Evolutionary conservation across 352 stramenopile genomes (phyloP).

Genomic region (Pythium guiyangense): DNA sequence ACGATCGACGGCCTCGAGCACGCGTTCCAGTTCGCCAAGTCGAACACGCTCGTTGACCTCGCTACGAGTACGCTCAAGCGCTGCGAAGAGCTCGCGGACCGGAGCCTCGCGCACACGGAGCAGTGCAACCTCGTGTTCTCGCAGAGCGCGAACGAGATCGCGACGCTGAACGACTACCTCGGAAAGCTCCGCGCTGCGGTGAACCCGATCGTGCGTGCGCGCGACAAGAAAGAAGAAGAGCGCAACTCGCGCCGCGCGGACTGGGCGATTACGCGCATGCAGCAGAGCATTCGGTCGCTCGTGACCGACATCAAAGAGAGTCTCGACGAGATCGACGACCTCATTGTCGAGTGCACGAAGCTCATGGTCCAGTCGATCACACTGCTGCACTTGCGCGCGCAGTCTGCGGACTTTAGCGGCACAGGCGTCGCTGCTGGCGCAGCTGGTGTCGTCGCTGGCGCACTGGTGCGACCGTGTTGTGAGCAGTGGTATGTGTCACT

Average conservation of each 20-base stretch:
- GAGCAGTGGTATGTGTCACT: too few species aligned
- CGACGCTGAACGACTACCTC: slow-evolving; percentile 76
- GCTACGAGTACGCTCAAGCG: slow-evolving; percentile 62
- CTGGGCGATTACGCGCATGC: slow-evolving; percentile 73
- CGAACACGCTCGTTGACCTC: slow-evolving; percentile 60
- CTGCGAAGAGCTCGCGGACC: slow-evolving; percentile 69
- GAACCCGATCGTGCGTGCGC: slow-evolving; percentile 39
- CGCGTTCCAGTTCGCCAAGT: slow-evolving; percentile 83
- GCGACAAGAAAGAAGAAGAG: slow-evolving; percentile 70
- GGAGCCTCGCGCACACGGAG: slow-evolving; percentile 61
- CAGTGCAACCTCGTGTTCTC: slow-evolving; percentile 81
- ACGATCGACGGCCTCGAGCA: slow-evolving; percentile 64
- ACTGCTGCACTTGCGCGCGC: slow-evolving; percentile 71
- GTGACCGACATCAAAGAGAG: slow-evolving; percentile 67
- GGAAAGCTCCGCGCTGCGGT: slow-evolving; percentile 67
- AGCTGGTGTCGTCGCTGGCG: slow-evolving; percentile 74
- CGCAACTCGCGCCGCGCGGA: slow-evolving; percentile 62
- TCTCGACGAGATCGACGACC: slow-evolving; percentile 74
- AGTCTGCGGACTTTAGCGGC: slow-evolving; percentile 81
- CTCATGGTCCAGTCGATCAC: slow-evolving; percentile 87
- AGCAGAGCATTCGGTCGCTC: slow-evolving; percentile 59
- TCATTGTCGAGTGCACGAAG: slow-evolving; percentile 77
- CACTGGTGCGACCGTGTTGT: slow-evolving; percentile 35
- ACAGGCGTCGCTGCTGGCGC: slow-evolving; percentile 78
- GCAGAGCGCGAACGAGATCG: slow-evolving; percentile 71